Base-by-base conservation (phyloP, 352 stramenopile species). In the Phytopythium sindhum region DNA sequence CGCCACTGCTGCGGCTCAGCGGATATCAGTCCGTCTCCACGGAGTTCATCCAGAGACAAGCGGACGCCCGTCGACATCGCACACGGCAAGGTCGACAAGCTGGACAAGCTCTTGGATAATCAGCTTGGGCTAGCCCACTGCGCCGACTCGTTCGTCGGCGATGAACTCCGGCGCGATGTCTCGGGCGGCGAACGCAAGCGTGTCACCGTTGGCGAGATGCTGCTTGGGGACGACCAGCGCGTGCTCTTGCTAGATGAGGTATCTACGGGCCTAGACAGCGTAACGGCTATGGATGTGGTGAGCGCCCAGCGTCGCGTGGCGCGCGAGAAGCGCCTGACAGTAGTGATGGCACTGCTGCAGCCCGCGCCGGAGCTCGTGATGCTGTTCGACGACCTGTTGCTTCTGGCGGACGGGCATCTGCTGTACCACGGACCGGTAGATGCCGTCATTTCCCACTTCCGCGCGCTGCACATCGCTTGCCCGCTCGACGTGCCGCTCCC, bases 291-390 rank as follows among this genome's bases (percentile, higher is more conserved):
- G 42, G 79, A 85, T 48, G 81, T 88, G 50, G 50, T 80, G 50
- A 66, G 55, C 29, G 65, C 57, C 1, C 51, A 77, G 37, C 63
- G 68, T 1, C 70, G n/a, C 77, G 55, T 74, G 74, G 54, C 78
- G 71, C 37, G 85, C 68, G 64, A 73, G 17, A 70, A 67, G 41
- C 61, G 44, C 51, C 85, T 57, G 39, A 74, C 77, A 6, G 66
- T 66, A 26, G 55, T 77, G 19, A 61, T 85, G 23, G 73, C 78
- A 8, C 66, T 89, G 21, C 64, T 88, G 29, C 82, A 91, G 60
- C 82, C 82, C 3, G 81, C 81, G 11, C 95, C 96, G 0, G 96
- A 99, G 71, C 93, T 97, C 9, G 91, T 98, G 17, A 84, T 90
- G 53, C 73, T 98, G 26, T 98, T 99, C 69, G 96, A 99, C 68